These are phyloP conservation scores for Gynochthodes officinalis DNA, from an alignment of 257 asterid genomes.

Conservation along the genomic window DNA sequence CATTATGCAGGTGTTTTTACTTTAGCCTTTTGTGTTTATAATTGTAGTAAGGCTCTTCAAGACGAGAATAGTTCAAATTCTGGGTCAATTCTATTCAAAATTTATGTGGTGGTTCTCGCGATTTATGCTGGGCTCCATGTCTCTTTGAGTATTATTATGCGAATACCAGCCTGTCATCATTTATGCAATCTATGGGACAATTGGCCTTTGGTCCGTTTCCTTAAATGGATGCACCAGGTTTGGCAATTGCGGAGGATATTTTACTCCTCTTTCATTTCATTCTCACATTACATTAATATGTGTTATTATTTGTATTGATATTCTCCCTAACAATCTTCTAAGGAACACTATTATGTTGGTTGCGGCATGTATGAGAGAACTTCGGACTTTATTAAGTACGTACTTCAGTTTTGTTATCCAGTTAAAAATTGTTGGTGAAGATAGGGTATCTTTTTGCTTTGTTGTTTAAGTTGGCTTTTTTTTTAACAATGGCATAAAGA, in stretches of 20 bases:
- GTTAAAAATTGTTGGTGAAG: background rate
- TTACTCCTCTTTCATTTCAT: background rate
- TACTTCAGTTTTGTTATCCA: conserved; percentile 11
- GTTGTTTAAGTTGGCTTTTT: no score
- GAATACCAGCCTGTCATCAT: conserved; percentile 83
- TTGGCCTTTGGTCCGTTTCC: conserved; percentile 60
- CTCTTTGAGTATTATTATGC: conserved; percentile 62
- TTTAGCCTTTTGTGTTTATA: conserved; percentile 7
- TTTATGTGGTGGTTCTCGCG: conserved; percentile 59
- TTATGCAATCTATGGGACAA: conserved; percentile 61
- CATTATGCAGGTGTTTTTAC: background rate
- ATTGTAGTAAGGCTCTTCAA: conserved; percentile 70
- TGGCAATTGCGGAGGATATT: conserved; percentile 14
- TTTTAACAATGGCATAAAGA: no score
- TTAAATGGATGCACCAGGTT: conserved; percentile 99
- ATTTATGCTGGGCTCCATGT: conserved; percentile 70
- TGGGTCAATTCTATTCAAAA: conserved; percentile 46
- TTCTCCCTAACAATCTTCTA: conserved; percentile 14
- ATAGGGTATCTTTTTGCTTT: background rate
- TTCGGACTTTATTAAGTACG: conserved; percentile 83
- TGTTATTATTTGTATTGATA: conserved; percentile 12
- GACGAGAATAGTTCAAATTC: conserved; percentile 39
- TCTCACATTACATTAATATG: conserved; percentile 15
- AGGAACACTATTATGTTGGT: conserved; percentile 98
- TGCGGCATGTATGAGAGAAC: conserved; percentile 97